A percentile compares a stretch with the other conserved stretches of the same genome.
phyloP scores from a whole-genome alignment of 164 flowering plant species.

The Kingdonia uniflora region DNA sequence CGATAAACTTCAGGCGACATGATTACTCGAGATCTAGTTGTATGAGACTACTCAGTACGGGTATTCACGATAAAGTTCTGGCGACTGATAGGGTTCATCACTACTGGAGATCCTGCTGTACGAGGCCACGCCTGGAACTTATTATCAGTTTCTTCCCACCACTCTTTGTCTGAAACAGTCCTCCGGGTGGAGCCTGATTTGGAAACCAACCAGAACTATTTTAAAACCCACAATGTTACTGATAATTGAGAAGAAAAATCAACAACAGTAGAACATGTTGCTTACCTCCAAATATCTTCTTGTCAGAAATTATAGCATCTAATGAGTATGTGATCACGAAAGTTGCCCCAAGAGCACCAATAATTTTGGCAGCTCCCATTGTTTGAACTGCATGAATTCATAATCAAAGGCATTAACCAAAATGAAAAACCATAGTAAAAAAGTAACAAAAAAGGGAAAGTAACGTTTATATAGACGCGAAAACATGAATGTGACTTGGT shows the following conservation, averaged over 20 bases:
- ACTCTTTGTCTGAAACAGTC: slow-evolving; percentile 55
- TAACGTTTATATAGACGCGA: no score
- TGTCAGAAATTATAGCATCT: slow-evolving; percentile 28
- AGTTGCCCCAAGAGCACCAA: slow-evolving; percentile 24
- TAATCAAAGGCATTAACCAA: no score
- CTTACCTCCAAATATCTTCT: slow-evolving; percentile 56
- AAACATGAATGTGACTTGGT: no score
- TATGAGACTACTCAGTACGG: slow-evolving; percentile 6
- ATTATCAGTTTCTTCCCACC: slow-evolving; percentile 64
- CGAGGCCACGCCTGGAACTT: slow-evolving; percentile 62
- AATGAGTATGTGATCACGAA: slow-evolving; percentile 19
- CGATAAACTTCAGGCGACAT: no score
- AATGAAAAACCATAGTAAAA: no score
- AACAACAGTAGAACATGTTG: not conserved
- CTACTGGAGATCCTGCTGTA: slow-evolving; percentile 54
- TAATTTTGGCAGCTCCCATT: slow-evolving; percentile 18
- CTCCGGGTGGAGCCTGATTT: slow-evolving; percentile 61
- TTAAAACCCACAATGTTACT: not conserved
- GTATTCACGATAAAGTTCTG: slow-evolving; percentile 48
- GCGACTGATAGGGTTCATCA: slow-evolving; percentile 57
- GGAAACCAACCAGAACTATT: not conserved
- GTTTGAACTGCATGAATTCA: not conserved
- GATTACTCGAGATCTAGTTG: no score
- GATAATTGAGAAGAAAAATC: not conserved
- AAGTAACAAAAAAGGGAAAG: no score